These are phyloP conservation scores for Rhizopus arrhizus DNA, from an alignment of 371 early-diverging fungal species.

Conservation along the genomic window DNA sequence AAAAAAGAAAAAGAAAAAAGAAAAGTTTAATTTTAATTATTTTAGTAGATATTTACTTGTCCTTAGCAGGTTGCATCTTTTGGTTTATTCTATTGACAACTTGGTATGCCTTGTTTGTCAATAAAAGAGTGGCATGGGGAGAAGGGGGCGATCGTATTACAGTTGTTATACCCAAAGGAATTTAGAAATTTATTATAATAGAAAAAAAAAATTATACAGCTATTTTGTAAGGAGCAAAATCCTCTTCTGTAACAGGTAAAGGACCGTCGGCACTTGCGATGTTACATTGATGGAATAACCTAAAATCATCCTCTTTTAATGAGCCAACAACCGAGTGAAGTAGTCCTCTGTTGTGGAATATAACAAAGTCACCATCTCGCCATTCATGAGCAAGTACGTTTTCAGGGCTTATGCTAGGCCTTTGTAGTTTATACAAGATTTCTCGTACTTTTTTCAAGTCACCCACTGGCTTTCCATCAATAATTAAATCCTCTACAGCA, in stretches of 20 bases:
- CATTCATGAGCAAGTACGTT: constrained; percentile 55
- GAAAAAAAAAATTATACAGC: neutral
- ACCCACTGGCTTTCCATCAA: constrained; percentile 52
- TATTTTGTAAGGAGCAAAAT: constrained; percentile 41
- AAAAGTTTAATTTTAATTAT: no score
- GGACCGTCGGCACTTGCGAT: constrained; percentile 47
- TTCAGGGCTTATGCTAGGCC: constrained; percentile 51
- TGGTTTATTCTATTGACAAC: constrained; percentile 54
- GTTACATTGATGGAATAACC: constrained; percentile 56
- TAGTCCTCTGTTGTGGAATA: constrained; percentile 55
- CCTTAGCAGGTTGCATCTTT: constrained; percentile 43
- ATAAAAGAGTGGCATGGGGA: constrained; percentile 55
- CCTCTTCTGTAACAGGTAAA: constrained; percentile 46
- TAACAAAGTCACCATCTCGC: constrained; percentile 52
- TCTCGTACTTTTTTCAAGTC: constrained; percentile 51
- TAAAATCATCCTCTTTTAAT: constrained; percentile 40
- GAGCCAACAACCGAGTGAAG: constrained; percentile 53
- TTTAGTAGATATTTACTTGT: constrained; percentile 53
- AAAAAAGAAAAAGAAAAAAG: neutral
- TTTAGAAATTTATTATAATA: constrained; percentile 20
- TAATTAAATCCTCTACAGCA: constrained; percentile 51
- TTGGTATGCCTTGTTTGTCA: constrained; percentile 64
- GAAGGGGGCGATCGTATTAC: constrained; percentile 53
- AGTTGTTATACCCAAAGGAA: constrained; percentile 63
- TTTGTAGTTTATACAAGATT: constrained; percentile 44